Conservation (phyloP, 352 stramenopile species). For the Nothophytophthora sp. region DNA sequence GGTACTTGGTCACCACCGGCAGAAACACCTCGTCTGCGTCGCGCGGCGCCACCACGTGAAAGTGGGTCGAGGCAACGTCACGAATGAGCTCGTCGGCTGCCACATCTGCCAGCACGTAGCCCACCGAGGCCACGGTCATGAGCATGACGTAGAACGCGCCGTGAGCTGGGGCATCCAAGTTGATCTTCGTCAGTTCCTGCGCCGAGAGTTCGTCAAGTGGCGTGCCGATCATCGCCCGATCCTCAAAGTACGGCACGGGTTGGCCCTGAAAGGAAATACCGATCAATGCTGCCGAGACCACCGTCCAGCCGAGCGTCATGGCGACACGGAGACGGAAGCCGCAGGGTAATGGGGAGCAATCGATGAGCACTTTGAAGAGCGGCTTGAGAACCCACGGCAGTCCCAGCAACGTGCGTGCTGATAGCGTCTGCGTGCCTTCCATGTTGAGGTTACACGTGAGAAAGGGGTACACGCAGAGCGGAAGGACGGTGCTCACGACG, state of each 20-base stretch:
- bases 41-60: slow-evolving; percentile 4
- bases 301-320: slow-evolving; percentile 47
- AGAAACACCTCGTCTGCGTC: slow-evolving; percentile 29
- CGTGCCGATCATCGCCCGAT: slow-evolving; percentile 27
- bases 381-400: slow-evolving; percentile 58
- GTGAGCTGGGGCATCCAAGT: slow-evolving; percentile 35
- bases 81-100: slow-evolving; percentile 61
- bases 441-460: slow-evolving; percentile 71
- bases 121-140: slow-evolving; percentile 70
- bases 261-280: slow-evolving; percentile 39
- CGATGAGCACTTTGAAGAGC: slow-evolving; percentile 40
- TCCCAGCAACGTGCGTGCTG: slow-evolving; percentile 45
- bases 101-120: slow-evolving; percentile 83
- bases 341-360: slow-evolving; percentile 28
- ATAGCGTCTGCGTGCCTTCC: slow-evolving; percentile 64
- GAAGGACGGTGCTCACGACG: slow-evolving; percentile 53
- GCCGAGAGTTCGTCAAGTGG: slow-evolving; percentile 24
- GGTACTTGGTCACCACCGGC: slow-evolving; percentile 33
- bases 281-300: slow-evolving; percentile 29
- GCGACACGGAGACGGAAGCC: slow-evolving; percentile 26
- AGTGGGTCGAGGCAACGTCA: slow-evolving; percentile 26
- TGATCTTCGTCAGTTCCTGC: slow-evolving; percentile 34
- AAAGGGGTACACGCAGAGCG: slow-evolving; percentile 60
- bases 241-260: slow-evolving; percentile 47
- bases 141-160: slow-evolving; percentile 57